Evolutionary conservation across 331 rosid genomes (phyloP).

Genomic region (Arachis monticola): DNA sequence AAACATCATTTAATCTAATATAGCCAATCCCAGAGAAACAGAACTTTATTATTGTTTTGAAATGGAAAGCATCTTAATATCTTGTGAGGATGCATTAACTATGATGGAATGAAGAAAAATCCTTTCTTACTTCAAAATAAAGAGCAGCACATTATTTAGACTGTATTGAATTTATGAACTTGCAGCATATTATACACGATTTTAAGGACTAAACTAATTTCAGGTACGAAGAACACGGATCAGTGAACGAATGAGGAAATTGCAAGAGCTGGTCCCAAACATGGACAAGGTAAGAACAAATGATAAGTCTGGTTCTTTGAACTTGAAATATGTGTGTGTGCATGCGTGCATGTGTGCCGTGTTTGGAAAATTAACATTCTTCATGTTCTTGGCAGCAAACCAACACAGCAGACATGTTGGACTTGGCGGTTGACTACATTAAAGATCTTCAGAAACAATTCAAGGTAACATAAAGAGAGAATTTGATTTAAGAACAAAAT

Average conservation of each 20-base stretch:
- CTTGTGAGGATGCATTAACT: not conserved
- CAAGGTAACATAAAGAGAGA: constrained; percentile 55
- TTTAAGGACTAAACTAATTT: constrained; percentile 8
- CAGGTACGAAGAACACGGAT: constrained; percentile 95
- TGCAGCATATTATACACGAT: not conserved
- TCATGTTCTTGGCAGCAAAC: constrained; percentile 73
- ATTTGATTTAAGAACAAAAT: constrained; percentile 15
- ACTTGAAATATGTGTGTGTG: no score
- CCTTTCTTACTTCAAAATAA: not conserved
- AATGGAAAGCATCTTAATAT: not conserved
- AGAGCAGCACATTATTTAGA: constrained; percentile 5
- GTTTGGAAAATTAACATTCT: constrained; percentile 22
- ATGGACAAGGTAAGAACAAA: constrained; percentile 81
- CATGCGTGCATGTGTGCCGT: not conserved
- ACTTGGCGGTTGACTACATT: constrained; percentile 92
- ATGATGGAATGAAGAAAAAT: not conserved
- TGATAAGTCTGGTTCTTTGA: not conserved
- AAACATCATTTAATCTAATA: not conserved
- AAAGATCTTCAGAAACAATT: constrained; percentile 93
- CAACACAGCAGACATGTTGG: constrained; percentile 98
- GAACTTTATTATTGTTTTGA: no score
- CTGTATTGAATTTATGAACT: constrained; percentile 10
- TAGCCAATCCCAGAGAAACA: not conserved
- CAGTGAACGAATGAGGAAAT: constrained; percentile 94
- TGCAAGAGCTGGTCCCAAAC: constrained; percentile 96